Evolutionary conservation across 139 green algal genomes (phyloP), one percentile per base, ranked within the genome.

Genomic region (Axilococcus clingmanii): DNA sequence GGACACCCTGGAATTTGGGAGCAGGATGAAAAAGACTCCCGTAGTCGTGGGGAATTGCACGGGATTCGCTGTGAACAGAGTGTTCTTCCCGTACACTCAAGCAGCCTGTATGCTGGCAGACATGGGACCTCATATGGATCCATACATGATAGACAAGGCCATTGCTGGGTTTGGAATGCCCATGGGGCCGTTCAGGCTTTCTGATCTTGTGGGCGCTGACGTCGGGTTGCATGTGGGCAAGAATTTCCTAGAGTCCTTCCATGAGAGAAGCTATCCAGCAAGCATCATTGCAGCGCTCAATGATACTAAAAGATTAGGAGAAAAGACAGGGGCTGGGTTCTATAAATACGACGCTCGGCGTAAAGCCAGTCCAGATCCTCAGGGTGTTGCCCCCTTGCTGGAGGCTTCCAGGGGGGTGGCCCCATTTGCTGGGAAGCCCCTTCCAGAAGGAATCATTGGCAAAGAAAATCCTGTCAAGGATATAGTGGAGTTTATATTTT

Each of bases 1-100:
- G 41, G 92, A 99, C 78, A 86, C 79, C 0, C 64, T 99, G 37
- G 75, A 74, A 30, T 73, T 95, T 33, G 70, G 74, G 4, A 61
- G 68, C 27, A 20, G 20, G 15, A 99, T 98, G 71, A 94, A 94
- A 71, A 99, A 99, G 79, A 95, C 83, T 7, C 92, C 92, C 5
- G 89, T 99, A 19, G 82, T 99, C 44, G 92, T 99, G 23, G 92
- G 88, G 55, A 98, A 98, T 79, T 99, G 92, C 79, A 98, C 91
- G 11, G 88, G 92, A 24, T 99, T 99, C 75, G 90, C 90, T 0
- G 91, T 99, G 30, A 99, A 99, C 75, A 74, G 92, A 25, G 87
- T 97, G 16, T 99, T 97, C 79, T 98, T 98, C 76, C 92, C 92
- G 15, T 99, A 99, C 88, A 96, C 86, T 27, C 59, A 79, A 45